Conservation (phyloP, 805 yeast genomes). For the Spathaspora hagerdaliae region DNA sequence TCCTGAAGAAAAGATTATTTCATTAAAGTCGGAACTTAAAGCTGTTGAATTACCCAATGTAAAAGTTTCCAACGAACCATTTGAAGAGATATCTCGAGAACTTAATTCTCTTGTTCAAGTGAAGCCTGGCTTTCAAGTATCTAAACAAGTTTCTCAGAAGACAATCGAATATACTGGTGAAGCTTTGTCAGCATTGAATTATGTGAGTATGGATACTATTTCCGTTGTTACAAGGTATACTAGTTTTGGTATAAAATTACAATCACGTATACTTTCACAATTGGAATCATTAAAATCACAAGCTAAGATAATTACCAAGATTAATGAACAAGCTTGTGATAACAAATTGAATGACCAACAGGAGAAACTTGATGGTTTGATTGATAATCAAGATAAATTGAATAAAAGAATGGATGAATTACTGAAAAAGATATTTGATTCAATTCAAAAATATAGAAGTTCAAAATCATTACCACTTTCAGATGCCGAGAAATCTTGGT, state of each 20-base stretch:
- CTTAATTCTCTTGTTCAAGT: slow-evolving; percentile 4
- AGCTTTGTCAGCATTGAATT: slow-evolving; percentile 11
- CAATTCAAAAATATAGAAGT: slow-evolving; percentile 19
- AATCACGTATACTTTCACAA: slow-evolving; percentile 16
- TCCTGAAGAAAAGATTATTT: background rate
- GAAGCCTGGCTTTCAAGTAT: background rate
- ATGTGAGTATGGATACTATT: slow-evolving; percentile 14
- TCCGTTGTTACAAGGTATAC: slow-evolving; percentile 13
- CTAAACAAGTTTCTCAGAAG: background rate
- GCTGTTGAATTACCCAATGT: background rate
- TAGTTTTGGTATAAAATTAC: slow-evolving; percentile 15
- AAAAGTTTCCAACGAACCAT: background rate
- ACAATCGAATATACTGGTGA: background rate
- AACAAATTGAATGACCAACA: background rate
- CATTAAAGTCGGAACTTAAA: background rate
- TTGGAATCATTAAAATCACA: slow-evolving; percentile 22
- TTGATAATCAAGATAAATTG: slow-evolving; percentile 18
- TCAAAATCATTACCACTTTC: slow-evolving; percentile 28
- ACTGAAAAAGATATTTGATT: slow-evolving; percentile 17
- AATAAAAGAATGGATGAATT: slow-evolving; percentile 15
- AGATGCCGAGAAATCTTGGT: slow-evolving; percentile 32
- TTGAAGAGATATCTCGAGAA: slow-evolving; percentile 18
- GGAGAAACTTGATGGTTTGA: slow-evolving; percentile 11
- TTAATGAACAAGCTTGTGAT: slow-evolving; percentile 1
- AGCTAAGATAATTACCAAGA: slow-evolving; percentile 7